Conservation (phyloP, 441 rosid species). For the Flueggea neowawraea region DNA sequence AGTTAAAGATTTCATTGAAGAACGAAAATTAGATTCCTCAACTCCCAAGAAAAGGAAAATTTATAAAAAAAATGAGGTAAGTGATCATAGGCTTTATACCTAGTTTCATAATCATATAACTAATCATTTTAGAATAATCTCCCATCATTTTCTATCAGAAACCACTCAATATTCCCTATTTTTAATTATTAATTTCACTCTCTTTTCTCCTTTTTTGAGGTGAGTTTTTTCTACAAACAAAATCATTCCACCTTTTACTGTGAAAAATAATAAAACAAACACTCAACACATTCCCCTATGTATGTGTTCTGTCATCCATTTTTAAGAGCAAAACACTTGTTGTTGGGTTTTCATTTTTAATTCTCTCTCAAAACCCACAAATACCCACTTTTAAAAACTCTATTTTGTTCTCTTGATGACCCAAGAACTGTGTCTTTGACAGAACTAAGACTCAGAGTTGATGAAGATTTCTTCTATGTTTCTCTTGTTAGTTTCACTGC, state of each 20-base stretch:
- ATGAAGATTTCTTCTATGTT: constrained; percentile 13
- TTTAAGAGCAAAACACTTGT: constrained; percentile 18
- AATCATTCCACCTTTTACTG: constrained; percentile 39
- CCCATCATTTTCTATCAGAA: constrained; percentile 28
- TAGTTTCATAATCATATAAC: constrained; percentile 11
- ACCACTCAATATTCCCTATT: too few relatives aligned
- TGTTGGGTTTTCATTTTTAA: too few relatives aligned
- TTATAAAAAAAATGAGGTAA: background rate
- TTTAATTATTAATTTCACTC: too few relatives aligned
- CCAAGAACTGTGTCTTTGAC: too few relatives aligned
- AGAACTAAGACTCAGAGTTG: too few relatives aligned
- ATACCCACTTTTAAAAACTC: too few relatives aligned
- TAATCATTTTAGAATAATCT: constrained; percentile 58
- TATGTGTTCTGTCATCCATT: constrained; percentile 33
- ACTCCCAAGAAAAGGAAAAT: background rate
- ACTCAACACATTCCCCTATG: constrained; percentile 17
- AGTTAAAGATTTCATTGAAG: too few relatives aligned
- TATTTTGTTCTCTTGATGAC: too few relatives aligned
- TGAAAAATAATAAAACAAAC: constrained; percentile 7
- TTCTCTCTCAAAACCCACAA: too few relatives aligned
- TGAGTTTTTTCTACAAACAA: constrained; percentile 12
- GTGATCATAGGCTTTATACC: too few relatives aligned
- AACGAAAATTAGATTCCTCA: constrained; percentile 18
- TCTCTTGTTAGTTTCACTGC: constrained; percentile 16
- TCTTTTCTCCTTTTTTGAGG: too few relatives aligned